Base-by-base conservation (phyloP, 2,329 filamentous ascomycete species). In the Xylariaceae sp. region DNA sequence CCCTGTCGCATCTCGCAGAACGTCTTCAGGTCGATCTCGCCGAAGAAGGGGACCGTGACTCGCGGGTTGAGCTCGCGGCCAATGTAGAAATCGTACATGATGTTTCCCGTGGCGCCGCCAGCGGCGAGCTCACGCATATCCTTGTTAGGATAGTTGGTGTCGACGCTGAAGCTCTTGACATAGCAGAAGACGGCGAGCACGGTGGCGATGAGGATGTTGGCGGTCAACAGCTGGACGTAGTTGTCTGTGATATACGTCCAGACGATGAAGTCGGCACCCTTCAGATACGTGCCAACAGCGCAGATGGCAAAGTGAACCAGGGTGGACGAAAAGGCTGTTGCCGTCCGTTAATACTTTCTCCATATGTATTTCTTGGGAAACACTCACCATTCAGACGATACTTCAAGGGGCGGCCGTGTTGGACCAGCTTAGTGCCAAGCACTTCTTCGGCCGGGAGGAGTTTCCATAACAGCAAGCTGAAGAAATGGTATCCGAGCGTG, bases 71-170 rank as follows among this genome's bases (percentile, higher is more conserved):
- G 78, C 64, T 97, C 90, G 23, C 90, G 86, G 13, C 90, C 90
- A 48, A 97, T 96, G 66, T 88, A 97, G 80, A 88, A 97, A 64
- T 97, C 90, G 62, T 97, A 96, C 24, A 97, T 66, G 47, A 88
- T 67, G 61, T 94, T 96, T 43, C 89, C 90, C 1, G 79, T 81
- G 56, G 84, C 76, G 12, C 88, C 89, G 24, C 89, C 88, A 2
- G 78, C 78, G 1, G 89, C 89, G 6, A 97, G 74, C 60, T 94
- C 84, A 30, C 89, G 85, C 48, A 76, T 69, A 34, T 83, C 74
- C 13, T 74, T 70, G 60, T 94, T 88, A 12, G 50, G 46, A 23
- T 52, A 49, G 32, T 78, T 80, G n/a, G 79, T 65, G 60, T 85
- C 83, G 48, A 95, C 85, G 40, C 73, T 73, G 68, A 96, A 96